Evolutionary conservation across 331 rosid species (phyloP).

Genomic region (Malus hybrid): DNA sequence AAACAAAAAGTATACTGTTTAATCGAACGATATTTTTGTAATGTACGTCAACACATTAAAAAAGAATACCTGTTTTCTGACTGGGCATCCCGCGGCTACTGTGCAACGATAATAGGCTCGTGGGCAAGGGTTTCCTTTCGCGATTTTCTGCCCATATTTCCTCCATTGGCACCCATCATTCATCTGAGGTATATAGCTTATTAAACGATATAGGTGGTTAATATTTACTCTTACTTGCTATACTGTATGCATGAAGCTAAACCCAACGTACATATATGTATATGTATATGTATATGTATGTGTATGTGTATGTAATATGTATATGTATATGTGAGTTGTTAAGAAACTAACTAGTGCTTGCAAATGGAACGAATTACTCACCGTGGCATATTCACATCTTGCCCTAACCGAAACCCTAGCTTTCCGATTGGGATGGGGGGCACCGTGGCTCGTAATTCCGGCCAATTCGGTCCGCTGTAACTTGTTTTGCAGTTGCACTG

Average conservation of each 20-base stretch:
- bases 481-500: constrained; percentile 33
- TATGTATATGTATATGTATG: no score
- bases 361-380: constrained; percentile 24
- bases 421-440: constrained; percentile 58
- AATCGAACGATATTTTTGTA: not conserved
- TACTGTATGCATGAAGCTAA: not conserved
- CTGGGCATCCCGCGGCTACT: constrained; percentile 81
- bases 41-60: no score
- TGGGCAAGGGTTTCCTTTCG: constrained; percentile 95
- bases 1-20: not conserved
- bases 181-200: constrained; percentile 33
- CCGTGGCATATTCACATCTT: constrained; percentile 88
- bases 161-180: constrained; percentile 98
- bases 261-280: no score
- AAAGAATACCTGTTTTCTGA: constrained; percentile 65
- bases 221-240: not conserved
- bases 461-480: constrained; percentile 28
- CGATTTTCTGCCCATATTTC: constrained; percentile 89
- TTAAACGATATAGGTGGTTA: no score
- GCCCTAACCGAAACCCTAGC: constrained; percentile 98
- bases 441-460: constrained; percentile 31
- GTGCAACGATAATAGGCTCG: constrained; percentile 96
- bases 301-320: no score
- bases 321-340: no score
- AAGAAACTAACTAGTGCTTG: not conserved